A percentile compares a stretch with the other conserved stretches of the same genome.
phyloP scores from a whole-genome alignment of 768 basidiomycete genomes.

The Russula ochroleuca region DNA sequence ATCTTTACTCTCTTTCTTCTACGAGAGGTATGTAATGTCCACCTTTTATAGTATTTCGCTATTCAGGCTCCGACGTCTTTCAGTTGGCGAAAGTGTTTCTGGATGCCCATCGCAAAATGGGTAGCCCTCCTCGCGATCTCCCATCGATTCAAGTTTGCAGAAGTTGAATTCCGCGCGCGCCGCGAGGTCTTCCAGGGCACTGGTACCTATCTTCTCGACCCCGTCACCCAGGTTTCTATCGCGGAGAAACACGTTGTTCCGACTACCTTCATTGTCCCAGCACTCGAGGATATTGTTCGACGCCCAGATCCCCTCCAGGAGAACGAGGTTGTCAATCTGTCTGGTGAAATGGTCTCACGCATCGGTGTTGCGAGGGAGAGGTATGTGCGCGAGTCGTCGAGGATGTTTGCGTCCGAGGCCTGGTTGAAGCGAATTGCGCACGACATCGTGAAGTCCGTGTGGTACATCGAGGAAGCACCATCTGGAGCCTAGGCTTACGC shows the following conservation, averaged over 20 bases:
- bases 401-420: not conserved
- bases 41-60: not conserved
- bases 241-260: constrained; percentile 2
- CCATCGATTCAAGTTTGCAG: constrained; percentile 8
- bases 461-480: not conserved
- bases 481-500: too few relatives aligned
- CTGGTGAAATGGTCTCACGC: not conserved
- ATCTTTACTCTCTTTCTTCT: constrained; percentile 8
- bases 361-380: constrained; percentile 5
- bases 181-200: constrained; percentile 10
- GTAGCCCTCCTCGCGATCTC: constrained; percentile 9
- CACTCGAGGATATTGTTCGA: constrained; percentile 2
- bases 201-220: not conserved
- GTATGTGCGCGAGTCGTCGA: constrained; percentile 3
- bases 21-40: constrained; percentile 1
- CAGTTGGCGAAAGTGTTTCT: constrained; percentile 6
- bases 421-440: not conserved
- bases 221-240: not conserved
- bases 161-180: constrained; percentile 7
- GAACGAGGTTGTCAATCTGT: not conserved
- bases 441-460: not conserved
- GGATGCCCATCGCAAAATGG: constrained; percentile 1
- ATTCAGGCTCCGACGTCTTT: not conserved
- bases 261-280: not conserved
- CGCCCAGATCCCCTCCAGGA: not conserved